phyloP scores from a whole-genome alignment of 306 rosid species.

The Dryas drummondii region DNA sequence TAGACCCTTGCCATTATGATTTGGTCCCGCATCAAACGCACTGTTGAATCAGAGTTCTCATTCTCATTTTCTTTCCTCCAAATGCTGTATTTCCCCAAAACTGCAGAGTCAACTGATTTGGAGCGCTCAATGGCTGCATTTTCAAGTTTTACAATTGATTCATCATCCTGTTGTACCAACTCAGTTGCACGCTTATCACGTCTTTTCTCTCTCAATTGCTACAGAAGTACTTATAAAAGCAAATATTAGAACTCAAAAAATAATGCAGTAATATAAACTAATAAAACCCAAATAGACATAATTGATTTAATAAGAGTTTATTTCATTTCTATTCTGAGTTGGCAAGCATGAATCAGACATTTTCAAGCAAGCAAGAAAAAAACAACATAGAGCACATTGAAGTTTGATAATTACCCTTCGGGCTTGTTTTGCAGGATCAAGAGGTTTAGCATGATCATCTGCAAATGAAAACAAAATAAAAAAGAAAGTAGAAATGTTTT shows the following conservation, averaged over 20 bases:
- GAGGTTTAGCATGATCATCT: slow-evolving; percentile 40
- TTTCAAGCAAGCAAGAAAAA: slow-evolving; percentile 13
- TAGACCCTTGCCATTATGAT: slow-evolving; percentile 90
- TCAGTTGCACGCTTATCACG: slow-evolving; percentile 70
- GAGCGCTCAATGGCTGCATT: slow-evolving; percentile 87
- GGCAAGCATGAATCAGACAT: not conserved
- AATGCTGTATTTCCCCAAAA: slow-evolving; percentile 82
- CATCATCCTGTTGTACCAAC: slow-evolving; percentile 59
- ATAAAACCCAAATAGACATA: slow-evolving; percentile 6
- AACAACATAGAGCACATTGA: slow-evolving; percentile 20
- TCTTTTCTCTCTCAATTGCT: slow-evolving; percentile 73
- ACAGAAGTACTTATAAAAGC: slow-evolving; percentile 38
- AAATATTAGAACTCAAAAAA: slow-evolving; percentile 8
- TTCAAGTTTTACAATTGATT: slow-evolving; percentile 69
- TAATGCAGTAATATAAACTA: not conserved
- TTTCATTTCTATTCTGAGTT: not conserved
- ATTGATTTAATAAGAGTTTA: not conserved
- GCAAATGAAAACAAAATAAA: slow-evolving; percentile 30
- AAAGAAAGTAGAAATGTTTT: not conserved
- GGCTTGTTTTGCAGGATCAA: slow-evolving; percentile 42
- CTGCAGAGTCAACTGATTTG: slow-evolving; percentile 68
- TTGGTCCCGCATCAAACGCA: slow-evolving; percentile 90
- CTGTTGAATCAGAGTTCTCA: slow-evolving; percentile 68
- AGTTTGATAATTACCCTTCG: slow-evolving; percentile 67
- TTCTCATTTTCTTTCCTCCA: slow-evolving; percentile 91